Percentiles rank a stretch among this genome's conserved stretches.
These are phyloP conservation scores for Fusarium sp. DNA, from an alignment of 2,329 filamentous ascomycete genomes.

Conservation along the genomic window DNA sequence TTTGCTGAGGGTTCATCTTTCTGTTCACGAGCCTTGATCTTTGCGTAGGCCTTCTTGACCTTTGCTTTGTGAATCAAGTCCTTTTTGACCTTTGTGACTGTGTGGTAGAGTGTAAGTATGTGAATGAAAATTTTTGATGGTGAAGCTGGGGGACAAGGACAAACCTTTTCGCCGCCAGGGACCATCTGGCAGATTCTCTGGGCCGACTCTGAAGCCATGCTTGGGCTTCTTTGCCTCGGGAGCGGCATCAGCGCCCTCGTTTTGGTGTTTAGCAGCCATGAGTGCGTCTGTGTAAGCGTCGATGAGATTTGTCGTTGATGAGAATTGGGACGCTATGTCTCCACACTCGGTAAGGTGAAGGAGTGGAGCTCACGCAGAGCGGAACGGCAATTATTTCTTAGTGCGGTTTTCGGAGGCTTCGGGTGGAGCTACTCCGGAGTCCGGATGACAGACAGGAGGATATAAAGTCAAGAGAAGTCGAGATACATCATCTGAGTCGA, in stretches of 20 bases:
- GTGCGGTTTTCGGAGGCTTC: conserved; percentile 21
- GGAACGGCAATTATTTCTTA: conserved; percentile 5
- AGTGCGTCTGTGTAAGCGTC: conserved; percentile 22
- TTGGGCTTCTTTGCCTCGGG: conserved; percentile 62
- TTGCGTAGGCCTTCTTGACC: conserved; percentile 90
- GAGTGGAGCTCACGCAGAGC: conserved; percentile 22
- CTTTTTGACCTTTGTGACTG: conserved; percentile 89
- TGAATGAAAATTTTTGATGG: conserved; percentile 33
- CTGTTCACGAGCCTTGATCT: conserved; percentile 72
- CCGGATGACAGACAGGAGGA: conserved; percentile 5
- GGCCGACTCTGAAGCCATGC: conserved; percentile 87
- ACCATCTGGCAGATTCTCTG: conserved; percentile 90
- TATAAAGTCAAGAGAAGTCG: no score
- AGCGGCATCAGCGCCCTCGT: conserved; percentile 46
- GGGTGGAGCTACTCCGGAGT: conserved; percentile 21
- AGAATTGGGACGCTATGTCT: conserved; percentile 29
- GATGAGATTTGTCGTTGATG: conserved; percentile 37
- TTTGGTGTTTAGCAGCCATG: conserved; percentile 51
- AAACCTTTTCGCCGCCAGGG: conserved; percentile 81
- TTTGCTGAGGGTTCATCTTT: conserved; percentile 40
- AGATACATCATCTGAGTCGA: not conserved
- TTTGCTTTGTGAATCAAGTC: conserved; percentile 92
- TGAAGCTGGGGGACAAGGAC: conserved; percentile 24
- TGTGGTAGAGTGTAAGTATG: conserved; percentile 30
- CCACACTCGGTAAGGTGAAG: conserved; percentile 31